Evolutionary conservation across 169 alveolate species (phyloP).

Genomic region (Toxoplasma gondii): DNA sequence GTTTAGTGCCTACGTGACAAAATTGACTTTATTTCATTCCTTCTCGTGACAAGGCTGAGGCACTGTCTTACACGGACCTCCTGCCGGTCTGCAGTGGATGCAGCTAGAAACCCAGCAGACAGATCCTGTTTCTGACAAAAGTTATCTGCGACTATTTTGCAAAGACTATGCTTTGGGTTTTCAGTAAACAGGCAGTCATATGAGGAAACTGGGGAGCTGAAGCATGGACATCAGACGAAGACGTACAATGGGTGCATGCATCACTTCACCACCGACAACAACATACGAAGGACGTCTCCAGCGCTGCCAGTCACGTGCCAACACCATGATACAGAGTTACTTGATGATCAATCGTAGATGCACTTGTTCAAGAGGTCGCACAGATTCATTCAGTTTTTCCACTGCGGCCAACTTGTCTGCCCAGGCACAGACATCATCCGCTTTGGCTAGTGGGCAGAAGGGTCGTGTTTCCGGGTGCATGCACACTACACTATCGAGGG

Average conservation of each 20-base stretch:
- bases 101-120: no score
- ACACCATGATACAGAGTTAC: background rate
- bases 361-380: background rate
- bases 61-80: no score
- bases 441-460: background rate
- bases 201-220: background rate
- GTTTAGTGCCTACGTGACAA: no score
- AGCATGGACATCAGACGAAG: background rate
- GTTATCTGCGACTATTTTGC: no score
- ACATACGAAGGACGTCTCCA: background rate
- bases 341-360: background rate
- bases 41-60: no score
- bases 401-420: background rate
- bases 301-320: background rate
- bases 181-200: no score
- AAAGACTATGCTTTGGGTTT: no score
- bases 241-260: background rate
- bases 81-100: no score
- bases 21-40: no score
- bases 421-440: background rate
- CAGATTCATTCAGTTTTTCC: background rate
- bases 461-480: background rate
- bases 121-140: no score
- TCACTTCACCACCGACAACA: background rate
- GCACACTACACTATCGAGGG: background rate